These are phyloP conservation scores for Conticribra guillardii DNA, from an alignment of 108 stramenopile genomes.

Conservation along the genomic window DNA sequence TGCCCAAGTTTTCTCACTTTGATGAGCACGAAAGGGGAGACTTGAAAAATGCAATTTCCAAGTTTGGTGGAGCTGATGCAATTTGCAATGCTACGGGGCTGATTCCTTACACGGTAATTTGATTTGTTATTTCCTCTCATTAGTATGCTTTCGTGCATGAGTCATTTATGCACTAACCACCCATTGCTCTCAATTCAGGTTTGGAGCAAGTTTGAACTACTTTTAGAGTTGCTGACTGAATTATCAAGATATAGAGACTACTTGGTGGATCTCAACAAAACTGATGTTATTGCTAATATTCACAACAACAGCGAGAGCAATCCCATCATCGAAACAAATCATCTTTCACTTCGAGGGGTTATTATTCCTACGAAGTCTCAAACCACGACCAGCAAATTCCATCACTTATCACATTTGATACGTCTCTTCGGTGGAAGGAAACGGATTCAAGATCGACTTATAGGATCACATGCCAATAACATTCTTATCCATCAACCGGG, in stretches of 20 bases:
- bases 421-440: conserved; percentile 6
- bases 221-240: not conserved
- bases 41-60: conserved; percentile 32
- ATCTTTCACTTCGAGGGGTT: no score
- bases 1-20: conserved; percentile 32
- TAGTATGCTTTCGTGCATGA: no score
- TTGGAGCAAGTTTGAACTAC: conserved; percentile 4
- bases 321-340: no score
- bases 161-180: not conserved
- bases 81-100: conserved; percentile 11
- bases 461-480: not conserved
- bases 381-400: not conserved
- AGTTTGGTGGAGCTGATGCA: conserved; percentile 7
- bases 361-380: conserved; percentile 2
- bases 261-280: no score
- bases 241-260: not conserved
- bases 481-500: no score
- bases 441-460: not conserved
- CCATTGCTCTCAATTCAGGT: not conserved
- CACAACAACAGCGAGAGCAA: no score
- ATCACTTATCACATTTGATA: not conserved
- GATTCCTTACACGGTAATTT: conserved; percentile 9
- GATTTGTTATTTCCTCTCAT: not conserved
- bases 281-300: not conserved
- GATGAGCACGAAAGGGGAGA: conserved; percentile 28